Conservation (phyloP, 768 basidiomycete genomes). For the Tulasnella sp. region DNA sequence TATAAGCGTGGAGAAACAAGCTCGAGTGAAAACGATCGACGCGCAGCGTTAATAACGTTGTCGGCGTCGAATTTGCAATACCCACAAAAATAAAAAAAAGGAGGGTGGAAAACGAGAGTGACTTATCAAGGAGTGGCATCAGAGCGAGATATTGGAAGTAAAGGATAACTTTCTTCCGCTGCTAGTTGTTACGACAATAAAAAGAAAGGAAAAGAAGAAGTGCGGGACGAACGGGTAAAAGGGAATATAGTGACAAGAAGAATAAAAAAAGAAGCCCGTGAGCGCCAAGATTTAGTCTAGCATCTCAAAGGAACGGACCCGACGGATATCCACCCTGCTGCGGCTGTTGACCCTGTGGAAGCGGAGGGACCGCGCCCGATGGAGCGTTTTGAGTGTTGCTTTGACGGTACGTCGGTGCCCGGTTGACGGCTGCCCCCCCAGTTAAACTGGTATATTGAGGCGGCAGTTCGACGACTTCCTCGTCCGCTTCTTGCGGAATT, state of each 20-base stretch:
- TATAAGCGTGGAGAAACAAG: too few species aligned
- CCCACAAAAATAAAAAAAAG: neutral
- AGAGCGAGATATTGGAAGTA: neutral
- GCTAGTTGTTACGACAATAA: constrained; percentile 6
- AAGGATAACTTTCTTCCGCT: constrained; percentile 2
- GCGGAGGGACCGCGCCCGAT: neutral
- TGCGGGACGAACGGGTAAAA: neutral
- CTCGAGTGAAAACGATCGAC: neutral
- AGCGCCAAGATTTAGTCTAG: neutral
- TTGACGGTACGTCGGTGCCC: constrained; percentile 23
- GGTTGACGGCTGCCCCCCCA: neutral
- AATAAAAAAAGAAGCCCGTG: neutral
- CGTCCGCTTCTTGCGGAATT: constrained; percentile 23
- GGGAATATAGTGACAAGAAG: neutral
- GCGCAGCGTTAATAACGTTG: neutral
- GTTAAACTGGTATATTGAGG: constrained; percentile 33
- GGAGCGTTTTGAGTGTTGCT: neutral
- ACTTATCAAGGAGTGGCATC: neutral
- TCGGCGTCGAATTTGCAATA: neutral
- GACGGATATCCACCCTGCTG: neutral
- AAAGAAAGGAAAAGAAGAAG: neutral
- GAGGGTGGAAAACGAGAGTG: too few species aligned
- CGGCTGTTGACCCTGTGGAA: neutral
- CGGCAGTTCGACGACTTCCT: constrained; percentile 36
- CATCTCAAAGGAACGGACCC: constrained; percentile 14